Percentiles rank a stretch among this genome's conserved stretches.
Evolutionary conservation across 176 grass and related monocot species (phyloP).

Genomic region (Carex pumila): DNA sequence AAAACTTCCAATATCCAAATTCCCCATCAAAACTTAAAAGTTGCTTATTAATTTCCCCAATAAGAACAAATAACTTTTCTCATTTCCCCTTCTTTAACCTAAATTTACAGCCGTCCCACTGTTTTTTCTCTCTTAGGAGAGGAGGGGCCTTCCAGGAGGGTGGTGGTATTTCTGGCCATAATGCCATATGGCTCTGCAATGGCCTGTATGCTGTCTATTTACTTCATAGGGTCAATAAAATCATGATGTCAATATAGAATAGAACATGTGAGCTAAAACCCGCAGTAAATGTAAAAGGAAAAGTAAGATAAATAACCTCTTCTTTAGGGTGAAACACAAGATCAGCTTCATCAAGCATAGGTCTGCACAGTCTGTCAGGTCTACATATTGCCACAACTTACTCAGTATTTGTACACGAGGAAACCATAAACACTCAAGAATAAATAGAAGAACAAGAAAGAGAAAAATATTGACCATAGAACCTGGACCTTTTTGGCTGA

Average conservation of each 20-base stretch:
- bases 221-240: conserved; percentile 78
- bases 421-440: not conserved
- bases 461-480: not conserved
- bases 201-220: conserved; percentile 64
- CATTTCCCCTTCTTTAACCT: too few species aligned
- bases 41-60: too few species aligned
- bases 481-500: conserved; percentile 27
- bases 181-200: conserved; percentile 71
- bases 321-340: conserved; percentile 23
- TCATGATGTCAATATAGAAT: conserved; percentile 30
- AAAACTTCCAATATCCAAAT: too few species aligned
- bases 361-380: conserved; percentile 46
- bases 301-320: conserved; percentile 7
- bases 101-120: conserved; percentile 73
- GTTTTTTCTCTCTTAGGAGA: conserved; percentile 51
- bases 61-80: too few species aligned
- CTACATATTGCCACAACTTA: conserved; percentile 80
- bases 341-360: conserved; percentile 62
- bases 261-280: not conserved
- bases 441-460: not conserved
- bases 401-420: conserved; percentile 2
- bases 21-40: too few species aligned
- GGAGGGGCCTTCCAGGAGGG: conserved; percentile 72
- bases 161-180: conserved; percentile 30
- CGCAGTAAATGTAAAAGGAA: not conserved